Evolutionary conservation across 257 asterid genomes (phyloP).

Genomic region (Eucommia ulmoides): DNA sequence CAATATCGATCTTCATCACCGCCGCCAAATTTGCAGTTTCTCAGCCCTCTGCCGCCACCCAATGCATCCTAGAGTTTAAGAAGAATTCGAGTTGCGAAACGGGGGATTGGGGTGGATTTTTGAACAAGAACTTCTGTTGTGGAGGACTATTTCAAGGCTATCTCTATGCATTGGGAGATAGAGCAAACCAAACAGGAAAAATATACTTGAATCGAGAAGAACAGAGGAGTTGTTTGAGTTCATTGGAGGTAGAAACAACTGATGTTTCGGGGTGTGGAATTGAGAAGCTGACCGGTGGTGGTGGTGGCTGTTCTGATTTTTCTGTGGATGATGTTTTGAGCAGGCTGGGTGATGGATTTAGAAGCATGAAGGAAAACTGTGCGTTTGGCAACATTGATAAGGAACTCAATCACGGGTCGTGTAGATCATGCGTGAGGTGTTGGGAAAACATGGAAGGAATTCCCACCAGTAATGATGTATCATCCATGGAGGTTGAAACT

Average conservation of each 20-base stretch:
- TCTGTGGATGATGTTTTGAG: neutral
- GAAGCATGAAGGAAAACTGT: neutral
- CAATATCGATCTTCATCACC: no score
- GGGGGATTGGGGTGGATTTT: no score
- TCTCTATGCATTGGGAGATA: neutral
- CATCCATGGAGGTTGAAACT: neutral
- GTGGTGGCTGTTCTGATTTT: neutral
- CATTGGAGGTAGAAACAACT: neutral
- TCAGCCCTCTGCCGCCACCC: no score
- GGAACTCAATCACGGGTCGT: conserved; percentile 1
- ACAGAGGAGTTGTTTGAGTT: neutral
- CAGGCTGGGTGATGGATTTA: neutral
- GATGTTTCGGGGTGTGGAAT: neutral
- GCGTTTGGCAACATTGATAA: neutral
- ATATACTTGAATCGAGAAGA: neutral
- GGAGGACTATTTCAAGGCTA: neutral
- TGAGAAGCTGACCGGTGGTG: neutral
- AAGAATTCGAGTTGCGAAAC: no score
- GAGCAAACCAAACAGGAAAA: neutral
- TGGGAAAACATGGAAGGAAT: conserved; percentile 5
- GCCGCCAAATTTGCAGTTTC: no score
- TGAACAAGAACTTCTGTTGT: no score
- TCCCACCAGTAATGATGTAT: no score
- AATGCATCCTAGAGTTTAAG: no score
- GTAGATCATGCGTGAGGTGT: conserved; percentile 5